These are phyloP conservation scores for Phytophthora pini DNA, from an alignment of 352 stramenopile genomes.

Conservation along the genomic window DNA sequence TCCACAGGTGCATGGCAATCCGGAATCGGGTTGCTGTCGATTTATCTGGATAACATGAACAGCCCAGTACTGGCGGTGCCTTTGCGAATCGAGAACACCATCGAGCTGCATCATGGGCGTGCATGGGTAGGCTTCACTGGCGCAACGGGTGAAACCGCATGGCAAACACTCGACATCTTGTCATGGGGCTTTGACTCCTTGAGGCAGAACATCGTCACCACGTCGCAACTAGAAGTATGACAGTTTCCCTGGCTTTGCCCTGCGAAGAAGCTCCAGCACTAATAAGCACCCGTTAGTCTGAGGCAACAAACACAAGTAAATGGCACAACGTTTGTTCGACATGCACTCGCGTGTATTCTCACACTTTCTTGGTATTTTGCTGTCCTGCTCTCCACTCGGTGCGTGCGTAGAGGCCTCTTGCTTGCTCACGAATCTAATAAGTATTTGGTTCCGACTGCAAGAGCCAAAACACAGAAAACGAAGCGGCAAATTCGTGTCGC, in stretches of 20 bases:
- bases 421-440: conserved; percentile 62
- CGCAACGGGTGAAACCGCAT: conserved; percentile 81
- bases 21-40: conserved; percentile 77
- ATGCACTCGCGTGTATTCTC: conserved; percentile 50
- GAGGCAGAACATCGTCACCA: conserved; percentile 39
- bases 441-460: conserved; percentile 56
- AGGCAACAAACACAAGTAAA: conserved; percentile 25
- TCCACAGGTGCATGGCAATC: conserved; percentile 55
- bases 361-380: conserved; percentile 47
- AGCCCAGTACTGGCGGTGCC: conserved; percentile 82
- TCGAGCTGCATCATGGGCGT: conserved; percentile 85
- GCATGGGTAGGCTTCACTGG: conserved; percentile 94
- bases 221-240: conserved; percentile 16
- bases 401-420: conserved; percentile 42
- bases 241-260: neutral
- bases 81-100: conserved; percentile 81
- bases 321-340: conserved; percentile 27
- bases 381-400: conserved; percentile 43
- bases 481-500: conserved; percentile 35
- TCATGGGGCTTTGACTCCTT: conserved; percentile 83
- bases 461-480: conserved; percentile 50
- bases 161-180: conserved; percentile 91
- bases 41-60: conserved; percentile 91
- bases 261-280: neutral
- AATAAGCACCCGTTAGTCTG: conserved; percentile 4